Percentiles rank a stretch among this genome's conserved stretches.
These are phyloP conservation scores for Simplicillium sp. DNA, from an alignment of 2,329 filamentous ascomycete genomes.

Conservation along the genomic window DNA sequence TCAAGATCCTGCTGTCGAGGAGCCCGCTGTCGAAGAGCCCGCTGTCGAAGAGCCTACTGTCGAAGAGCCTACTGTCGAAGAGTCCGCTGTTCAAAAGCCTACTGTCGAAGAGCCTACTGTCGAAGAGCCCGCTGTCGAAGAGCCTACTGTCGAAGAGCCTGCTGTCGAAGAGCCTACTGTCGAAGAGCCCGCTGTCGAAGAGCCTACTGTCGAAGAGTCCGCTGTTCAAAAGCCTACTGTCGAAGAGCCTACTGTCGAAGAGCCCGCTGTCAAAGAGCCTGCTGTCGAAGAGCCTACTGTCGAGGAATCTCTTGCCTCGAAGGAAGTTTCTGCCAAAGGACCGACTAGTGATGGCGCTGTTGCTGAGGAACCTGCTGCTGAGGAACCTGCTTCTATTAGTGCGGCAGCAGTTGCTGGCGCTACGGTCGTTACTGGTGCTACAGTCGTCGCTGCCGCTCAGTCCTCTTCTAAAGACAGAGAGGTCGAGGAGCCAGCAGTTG, in stretches of 20 bases:
- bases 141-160: conserved; percentile 2
- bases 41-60: neutral
- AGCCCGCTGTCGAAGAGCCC: conserved; percentile 1
- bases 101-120: neutral
- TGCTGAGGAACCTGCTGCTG: neutral
- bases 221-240: neutral
- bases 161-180: neutral
- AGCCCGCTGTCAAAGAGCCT: conserved; percentile 1
- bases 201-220: neutral
- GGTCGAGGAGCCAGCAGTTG: conserved; percentile 1
- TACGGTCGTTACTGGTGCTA: neutral
- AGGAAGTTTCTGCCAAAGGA: neutral
- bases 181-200: neutral
- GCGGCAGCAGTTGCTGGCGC: neutral
- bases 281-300: conserved; percentile 1
- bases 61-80: too few relatives aligned
- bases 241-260: conserved; percentile 4
- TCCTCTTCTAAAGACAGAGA: neutral
- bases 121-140: neutral
- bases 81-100: too few relatives aligned
- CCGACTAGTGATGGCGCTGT: neutral
- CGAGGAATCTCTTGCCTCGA: too few relatives aligned
- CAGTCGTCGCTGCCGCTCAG: neutral
- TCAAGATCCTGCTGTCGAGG: too few relatives aligned
- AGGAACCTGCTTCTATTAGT: neutral